Conservation (phyloP, 768 basidiomycete genomes). For the Rhizopogon vesiculosus region DNA sequence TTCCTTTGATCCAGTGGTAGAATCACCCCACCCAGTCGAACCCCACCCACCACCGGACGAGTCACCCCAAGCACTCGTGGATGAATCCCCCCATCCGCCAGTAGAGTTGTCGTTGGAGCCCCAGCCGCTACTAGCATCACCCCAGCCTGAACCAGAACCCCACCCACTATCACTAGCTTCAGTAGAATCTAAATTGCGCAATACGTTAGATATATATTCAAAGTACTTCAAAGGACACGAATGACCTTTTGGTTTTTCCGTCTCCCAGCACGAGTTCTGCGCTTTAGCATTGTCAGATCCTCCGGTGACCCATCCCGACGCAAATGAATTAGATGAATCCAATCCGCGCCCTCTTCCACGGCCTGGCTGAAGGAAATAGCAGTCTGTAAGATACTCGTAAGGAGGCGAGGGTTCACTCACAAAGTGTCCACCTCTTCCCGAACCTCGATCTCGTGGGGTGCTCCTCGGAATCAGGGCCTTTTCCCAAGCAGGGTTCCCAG, state of each 20-base stretch:
- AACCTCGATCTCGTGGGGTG: conserved; percentile 6
- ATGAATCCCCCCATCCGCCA: neutral
- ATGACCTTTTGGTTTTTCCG: neutral
- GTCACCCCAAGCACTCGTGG: neutral
- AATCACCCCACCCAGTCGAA: neutral
- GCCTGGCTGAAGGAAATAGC: conserved; percentile 2
- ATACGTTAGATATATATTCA: neutral
- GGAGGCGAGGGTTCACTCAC: conserved; percentile 6
- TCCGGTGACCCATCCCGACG: conserved; percentile 4
- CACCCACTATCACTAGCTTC: neutral
- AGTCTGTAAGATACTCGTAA: neutral
- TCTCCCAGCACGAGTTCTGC: neutral
- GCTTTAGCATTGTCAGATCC: neutral
- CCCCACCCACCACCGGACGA: neutral
- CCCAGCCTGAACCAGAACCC: neutral
- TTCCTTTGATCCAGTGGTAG: neutral
- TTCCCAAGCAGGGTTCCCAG: conserved; percentile 19
- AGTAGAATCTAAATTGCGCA: neutral
- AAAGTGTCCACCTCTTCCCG: conserved; percentile 11
- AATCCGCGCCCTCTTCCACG: conserved; percentile 4
- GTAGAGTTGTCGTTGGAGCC: neutral
- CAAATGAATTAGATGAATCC: neutral
- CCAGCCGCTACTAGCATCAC: conserved; percentile 4
- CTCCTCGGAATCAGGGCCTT: conserved; percentile 10
- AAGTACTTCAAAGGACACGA: neutral